Conservation (phyloP, 2,329 filamentous ascomycete genomes). For the Penicillium decumbens region DNA sequence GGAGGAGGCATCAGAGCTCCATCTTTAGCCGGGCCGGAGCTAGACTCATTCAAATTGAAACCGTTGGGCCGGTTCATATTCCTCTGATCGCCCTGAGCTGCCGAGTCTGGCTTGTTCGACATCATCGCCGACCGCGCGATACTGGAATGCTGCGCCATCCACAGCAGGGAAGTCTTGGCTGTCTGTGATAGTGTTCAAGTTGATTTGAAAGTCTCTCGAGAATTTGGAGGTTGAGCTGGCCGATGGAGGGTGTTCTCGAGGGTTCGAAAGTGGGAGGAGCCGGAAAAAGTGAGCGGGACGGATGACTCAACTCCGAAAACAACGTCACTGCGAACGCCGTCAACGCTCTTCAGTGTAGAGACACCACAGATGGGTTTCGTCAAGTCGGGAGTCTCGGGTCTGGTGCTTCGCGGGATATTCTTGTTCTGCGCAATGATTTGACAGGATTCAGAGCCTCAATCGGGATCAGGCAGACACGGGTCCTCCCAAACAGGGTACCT, state of each 20-base stretch:
- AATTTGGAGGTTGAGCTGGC: background rate
- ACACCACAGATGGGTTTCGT: background rate
- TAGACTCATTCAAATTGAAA: conserved; percentile 20
- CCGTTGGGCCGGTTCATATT: conserved; percentile 21
- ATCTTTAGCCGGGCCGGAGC: conserved; percentile 28
- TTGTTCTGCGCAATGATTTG: background rate
- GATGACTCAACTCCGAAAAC: conserved; percentile 13
- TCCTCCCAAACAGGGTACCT: background rate
- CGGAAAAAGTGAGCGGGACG: conserved; percentile 17
- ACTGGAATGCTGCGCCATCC: conserved; percentile 46
- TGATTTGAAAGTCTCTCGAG: background rate
- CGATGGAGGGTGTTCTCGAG: conserved; percentile 6
- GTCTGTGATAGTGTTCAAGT: background rate
- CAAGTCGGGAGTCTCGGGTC: background rate
- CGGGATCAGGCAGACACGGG: background rate
- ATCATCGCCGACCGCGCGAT: conserved; percentile 51
- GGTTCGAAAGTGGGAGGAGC: conserved; percentile 5
- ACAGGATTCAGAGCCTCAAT: background rate
- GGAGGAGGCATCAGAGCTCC: conserved; percentile 34
- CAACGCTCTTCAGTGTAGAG: background rate
- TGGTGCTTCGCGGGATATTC: background rate
- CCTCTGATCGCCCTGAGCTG: conserved; percentile 18
- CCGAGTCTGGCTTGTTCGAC: conserved; percentile 30
- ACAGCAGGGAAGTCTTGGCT: conserved; percentile 15
- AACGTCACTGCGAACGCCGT: conserved; percentile 9